Evolutionary conservation across 1,139 yeast genomes (phyloP).

Genomic region (Taphrina flavorubra): DNA sequence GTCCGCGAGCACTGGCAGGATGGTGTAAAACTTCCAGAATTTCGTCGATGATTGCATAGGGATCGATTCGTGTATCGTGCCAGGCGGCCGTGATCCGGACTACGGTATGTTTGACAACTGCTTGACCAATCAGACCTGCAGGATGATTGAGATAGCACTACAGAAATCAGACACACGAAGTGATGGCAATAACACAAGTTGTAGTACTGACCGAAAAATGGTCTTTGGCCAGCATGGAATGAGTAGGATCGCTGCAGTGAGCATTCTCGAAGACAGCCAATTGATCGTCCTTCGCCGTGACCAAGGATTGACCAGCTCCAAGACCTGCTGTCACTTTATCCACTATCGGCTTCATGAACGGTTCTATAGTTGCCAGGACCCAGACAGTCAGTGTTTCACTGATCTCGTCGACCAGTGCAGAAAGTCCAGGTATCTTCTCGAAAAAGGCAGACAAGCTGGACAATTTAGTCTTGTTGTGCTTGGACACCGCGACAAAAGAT

Average conservation of each 20-base stretch:
- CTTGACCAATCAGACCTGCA: constrained; percentile 61
- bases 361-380: constrained; percentile 48
- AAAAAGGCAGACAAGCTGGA: constrained; percentile 41
- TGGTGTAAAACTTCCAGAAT: constrained; percentile 48
- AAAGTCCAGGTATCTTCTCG: constrained; percentile 47
- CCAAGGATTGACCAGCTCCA: constrained; percentile 47
- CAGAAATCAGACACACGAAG: background rate
- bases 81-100: constrained; percentile 55
- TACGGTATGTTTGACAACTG: constrained; percentile 59
- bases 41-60: constrained; percentile 43
- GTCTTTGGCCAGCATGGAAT: constrained; percentile 49
- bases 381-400: constrained; percentile 47
- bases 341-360: constrained; percentile 47
- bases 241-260: constrained; percentile 47
- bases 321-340: constrained; percentile 45
- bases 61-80: constrained; percentile 46
- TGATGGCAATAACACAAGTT: background rate
- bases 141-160: constrained; percentile 49
- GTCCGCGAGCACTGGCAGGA: constrained; percentile 46
- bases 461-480: background rate
- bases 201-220: constrained; percentile 46
- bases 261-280: constrained; percentile 48
- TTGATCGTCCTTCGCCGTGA: constrained; percentile 48
- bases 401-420: constrained; percentile 47
- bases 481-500: too few species aligned